Percentiles rank a stretch among this genome's conserved stretches.
These are phyloP conservation scores for Penicillium sp. DNA, from an alignment of 2,329 filamentous ascomycete species.

Conservation along the genomic window DNA sequence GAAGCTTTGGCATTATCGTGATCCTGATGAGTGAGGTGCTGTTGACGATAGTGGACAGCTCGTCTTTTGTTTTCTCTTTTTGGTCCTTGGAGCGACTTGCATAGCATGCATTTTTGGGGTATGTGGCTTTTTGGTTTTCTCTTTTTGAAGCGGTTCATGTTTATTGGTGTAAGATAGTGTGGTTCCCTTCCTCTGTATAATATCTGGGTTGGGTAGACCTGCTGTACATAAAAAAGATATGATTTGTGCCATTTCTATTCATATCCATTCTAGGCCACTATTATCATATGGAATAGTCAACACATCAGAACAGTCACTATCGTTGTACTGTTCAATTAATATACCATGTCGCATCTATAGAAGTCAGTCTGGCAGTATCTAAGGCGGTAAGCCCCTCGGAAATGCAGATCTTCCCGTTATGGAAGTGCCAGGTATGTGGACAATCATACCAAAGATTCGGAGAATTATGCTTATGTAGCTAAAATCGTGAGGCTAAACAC, in stretches of 20 bases:
- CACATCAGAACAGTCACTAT: background rate
- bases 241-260: background rate
- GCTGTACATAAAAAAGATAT: background rate
- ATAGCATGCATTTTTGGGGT: background rate
- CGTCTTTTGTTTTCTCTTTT: background rate
- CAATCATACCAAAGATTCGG: background rate
- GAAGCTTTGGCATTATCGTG: slow-evolving; percentile 23
- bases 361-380: background rate
- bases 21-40: background rate
- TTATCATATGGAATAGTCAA: background rate
- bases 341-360: background rate
- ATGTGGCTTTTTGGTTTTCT: no score
- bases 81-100: background rate
- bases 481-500: background rate
- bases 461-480: background rate
- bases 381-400: background rate
- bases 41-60: background rate
- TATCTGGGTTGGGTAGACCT: background rate
- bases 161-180: background rate
- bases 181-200: background rate
- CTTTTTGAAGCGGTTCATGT: background rate
- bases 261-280: background rate
- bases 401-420: background rate
- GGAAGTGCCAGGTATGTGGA: background rate
- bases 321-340: background rate